Evolutionary conservation across 1,284 basidiomycete species (phyloP).

Genomic region (Trametes sp.): DNA sequence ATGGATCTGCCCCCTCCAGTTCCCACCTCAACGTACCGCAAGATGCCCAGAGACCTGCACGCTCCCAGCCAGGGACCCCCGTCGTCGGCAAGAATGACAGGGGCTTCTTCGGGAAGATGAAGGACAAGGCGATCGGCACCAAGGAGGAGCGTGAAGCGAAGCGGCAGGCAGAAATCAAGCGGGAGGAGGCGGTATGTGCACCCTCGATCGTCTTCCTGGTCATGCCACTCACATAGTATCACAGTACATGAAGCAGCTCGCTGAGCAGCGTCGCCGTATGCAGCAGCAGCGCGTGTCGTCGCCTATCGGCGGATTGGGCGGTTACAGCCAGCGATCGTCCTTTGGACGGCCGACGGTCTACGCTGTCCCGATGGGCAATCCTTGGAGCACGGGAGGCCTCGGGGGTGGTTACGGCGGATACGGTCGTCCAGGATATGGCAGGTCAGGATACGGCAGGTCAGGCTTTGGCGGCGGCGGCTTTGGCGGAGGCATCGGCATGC

Average conservation of each 20-base stretch:
- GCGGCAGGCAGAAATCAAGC: slow-evolving; percentile 47
- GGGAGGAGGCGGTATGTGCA: slow-evolving; percentile 44
- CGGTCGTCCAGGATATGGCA: slow-evolving; percentile 21
- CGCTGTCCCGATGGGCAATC: slow-evolving; percentile 35
- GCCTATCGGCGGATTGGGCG: slow-evolving; percentile 16
- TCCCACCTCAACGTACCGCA: slow-evolving; percentile 17
- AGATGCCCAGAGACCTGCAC: slow-evolving; percentile 17
- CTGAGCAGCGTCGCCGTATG: slow-evolving; percentile 39
- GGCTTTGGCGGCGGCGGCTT: slow-evolving; percentile 44
- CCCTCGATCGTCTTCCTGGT: neutral
- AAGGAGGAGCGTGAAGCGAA: slow-evolving; percentile 63
- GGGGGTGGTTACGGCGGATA: slow-evolving; percentile 22
- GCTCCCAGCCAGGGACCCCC: slow-evolving; percentile 34
- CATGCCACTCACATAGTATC: neutral
- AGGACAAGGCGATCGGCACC: slow-evolving; percentile 67
- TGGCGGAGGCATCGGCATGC: slow-evolving; percentile 55
- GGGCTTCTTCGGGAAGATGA: slow-evolving; percentile 65
- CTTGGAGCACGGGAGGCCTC: slow-evolving; percentile 25
- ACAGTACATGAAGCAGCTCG: slow-evolving; percentile 37
- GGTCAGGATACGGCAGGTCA: slow-evolving; percentile 8
- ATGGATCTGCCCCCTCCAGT: slow-evolving; percentile 14
- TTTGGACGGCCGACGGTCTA: slow-evolving; percentile 36
- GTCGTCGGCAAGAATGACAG: slow-evolving; percentile 45
- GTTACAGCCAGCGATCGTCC: slow-evolving; percentile 7
- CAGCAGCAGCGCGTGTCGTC: slow-evolving; percentile 37